Evolutionary conservation across 768 basidiomycete species (phyloP), one percentile per base, ranked within the genome.

Genomic region (Mycena leptocephala): DNA sequence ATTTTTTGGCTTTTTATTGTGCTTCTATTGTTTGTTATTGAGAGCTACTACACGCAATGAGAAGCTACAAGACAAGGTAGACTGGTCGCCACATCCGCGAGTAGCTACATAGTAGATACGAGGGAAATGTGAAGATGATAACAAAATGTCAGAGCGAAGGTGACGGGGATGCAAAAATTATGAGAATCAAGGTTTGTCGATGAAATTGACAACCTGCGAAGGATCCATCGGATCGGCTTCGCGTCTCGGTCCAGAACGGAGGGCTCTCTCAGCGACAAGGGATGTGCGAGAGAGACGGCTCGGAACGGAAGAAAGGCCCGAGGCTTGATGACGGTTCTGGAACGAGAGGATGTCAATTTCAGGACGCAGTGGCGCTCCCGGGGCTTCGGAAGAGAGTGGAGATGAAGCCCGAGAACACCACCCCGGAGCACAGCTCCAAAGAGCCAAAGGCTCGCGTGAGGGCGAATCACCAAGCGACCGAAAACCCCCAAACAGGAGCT

Each of bases 401-500:
- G 39, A 70, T 59, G 69, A 70, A 46, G 56, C 58, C 69, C 69
- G 35, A 59, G 33, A 70, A 70, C 68, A 70, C 68, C 55, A 58
- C 24, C 37, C 55, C 22, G 56, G 58, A 70, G 69, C 39, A 43
- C 70, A 55, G 70, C 70, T 71, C 70, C 59, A 28, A 48, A 71
- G 61, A 71, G 46, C 70, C 70, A 30, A 63, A 62, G 61, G 70
- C 70, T 63, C 70, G 61, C 41, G 62, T 62, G 59, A 71, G 70
- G 61, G 61, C 70, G 61, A 63, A 53, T 62, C 61, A n/a, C 22
- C 4, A 37, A 26, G 63, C 33, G 33, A 59, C 32, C 70, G 41
- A 59, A 71, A 62, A n/a, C 58, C 46, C 46, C 70, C 65, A 32
- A 63, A 71, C 30, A 53, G 70, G 70, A 71, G 70, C 70, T 37